Evolutionary conservation across 2,329 filamentous ascomycete species (phyloP).

Genomic region (Pyrenophora seminiperda): DNA sequence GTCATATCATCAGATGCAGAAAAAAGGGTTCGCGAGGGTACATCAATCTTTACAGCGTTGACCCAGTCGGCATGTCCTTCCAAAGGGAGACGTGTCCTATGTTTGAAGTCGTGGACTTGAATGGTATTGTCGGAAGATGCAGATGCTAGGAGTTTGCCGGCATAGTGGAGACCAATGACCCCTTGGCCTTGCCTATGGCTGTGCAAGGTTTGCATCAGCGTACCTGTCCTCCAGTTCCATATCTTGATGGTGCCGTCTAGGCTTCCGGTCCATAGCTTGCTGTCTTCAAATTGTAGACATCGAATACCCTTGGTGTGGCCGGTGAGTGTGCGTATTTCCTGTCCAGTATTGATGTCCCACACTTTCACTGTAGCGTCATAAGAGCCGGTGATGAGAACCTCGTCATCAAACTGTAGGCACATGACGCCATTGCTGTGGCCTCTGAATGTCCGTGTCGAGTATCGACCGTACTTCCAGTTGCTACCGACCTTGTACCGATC

Average conservation of each 20-base stretch:
- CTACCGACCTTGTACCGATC: slow-evolving; percentile 94
- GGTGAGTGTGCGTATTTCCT: slow-evolving; percentile 80
- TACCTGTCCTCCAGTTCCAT: slow-evolving; percentile 95
- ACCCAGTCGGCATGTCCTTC: slow-evolving; percentile 93
- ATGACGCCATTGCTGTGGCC: slow-evolving; percentile 89
- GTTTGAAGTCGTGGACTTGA: slow-evolving; percentile 90
- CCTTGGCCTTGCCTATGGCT: slow-evolving; percentile 83
- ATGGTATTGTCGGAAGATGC: slow-evolving; percentile 89
- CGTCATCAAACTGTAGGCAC: slow-evolving; percentile 81
- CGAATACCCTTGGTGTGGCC: slow-evolving; percentile 86
- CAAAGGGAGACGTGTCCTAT: slow-evolving; percentile 77
- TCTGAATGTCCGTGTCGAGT: slow-evolving; percentile 79
- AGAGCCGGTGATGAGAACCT: slow-evolving; percentile 88
- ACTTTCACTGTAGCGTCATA: slow-evolving; percentile 96
- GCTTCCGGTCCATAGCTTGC: slow-evolving; percentile 87
- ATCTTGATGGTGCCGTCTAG: slow-evolving; percentile 87
- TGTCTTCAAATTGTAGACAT: slow-evolving; percentile 90
- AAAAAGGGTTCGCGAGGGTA: slow-evolving; percentile 80
- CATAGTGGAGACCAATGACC: slow-evolving; percentile 87
- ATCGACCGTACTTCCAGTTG: slow-evolving; percentile 97
- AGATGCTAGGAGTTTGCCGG: slow-evolving; percentile 80
- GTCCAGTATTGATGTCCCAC: slow-evolving; percentile 89
- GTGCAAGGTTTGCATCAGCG: slow-evolving; percentile 79
- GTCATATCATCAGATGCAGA: slow-evolving; percentile 94
- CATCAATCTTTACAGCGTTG: slow-evolving; percentile 90